These are phyloP conservation scores for Oryza officinalis DNA, from an alignment of 176 grass and related monocot genomes.

Conservation along the genomic window DNA sequence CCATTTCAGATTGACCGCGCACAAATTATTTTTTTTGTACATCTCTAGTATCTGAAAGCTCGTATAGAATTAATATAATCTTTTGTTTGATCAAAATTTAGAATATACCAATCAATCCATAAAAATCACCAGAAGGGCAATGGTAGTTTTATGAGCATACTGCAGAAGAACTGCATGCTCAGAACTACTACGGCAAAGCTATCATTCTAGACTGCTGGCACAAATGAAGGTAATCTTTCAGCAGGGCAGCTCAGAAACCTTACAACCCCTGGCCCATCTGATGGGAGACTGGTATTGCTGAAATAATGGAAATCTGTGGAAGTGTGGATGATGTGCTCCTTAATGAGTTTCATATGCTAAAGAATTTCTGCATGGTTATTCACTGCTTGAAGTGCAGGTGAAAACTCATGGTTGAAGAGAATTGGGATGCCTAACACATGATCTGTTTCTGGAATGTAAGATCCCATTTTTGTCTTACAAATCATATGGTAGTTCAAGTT, in stretches of 20 bases:
- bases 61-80: not conserved
- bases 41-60: not conserved
- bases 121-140: not conserved
- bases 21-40: not conserved
- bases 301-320: not conserved
- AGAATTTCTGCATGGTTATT: not conserved
- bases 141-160: not conserved
- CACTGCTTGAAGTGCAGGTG: not conserved
- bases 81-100: not conserved
- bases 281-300: not conserved
- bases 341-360: not conserved
- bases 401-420: not conserved
- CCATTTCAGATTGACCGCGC: not conserved
- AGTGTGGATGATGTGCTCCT: not conserved
- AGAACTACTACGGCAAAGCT: not conserved
- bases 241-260: not conserved
- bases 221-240: not conserved
- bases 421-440: not conserved
- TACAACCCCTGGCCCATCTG: not conserved
- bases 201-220: not conserved
- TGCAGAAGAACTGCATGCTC: not conserved
- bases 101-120: not conserved
- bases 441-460: not conserved
- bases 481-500: not conserved
- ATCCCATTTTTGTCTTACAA: not conserved